phyloP scores from a whole-genome alignment of 2,329 filamentous ascomycete species.

The Trichoderma asperellum region DNA sequence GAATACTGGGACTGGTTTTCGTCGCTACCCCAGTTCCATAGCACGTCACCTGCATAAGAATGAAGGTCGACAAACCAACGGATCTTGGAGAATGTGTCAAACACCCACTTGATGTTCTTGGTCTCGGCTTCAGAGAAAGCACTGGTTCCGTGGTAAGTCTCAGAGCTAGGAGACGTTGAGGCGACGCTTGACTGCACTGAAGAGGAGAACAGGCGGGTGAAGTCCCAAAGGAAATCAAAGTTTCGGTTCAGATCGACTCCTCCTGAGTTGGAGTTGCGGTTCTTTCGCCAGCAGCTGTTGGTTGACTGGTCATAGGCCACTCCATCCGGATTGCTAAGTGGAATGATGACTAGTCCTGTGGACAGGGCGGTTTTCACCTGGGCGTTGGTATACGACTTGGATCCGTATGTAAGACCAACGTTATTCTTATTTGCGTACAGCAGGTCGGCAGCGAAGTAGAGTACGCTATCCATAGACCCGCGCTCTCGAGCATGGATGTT shows the following conservation, averaged over 20 bases:
- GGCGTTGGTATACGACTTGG: constrained; percentile 53
- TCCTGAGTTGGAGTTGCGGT: constrained; percentile 52
- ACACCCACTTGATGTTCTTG: constrained; percentile 56
- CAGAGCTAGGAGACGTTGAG: constrained; percentile 46
- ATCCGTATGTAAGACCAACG: constrained; percentile 56
- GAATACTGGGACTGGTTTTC: constrained; percentile 52
- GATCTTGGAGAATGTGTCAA: constrained; percentile 54
- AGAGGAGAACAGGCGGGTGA: constrained; percentile 47
- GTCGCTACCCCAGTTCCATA: constrained; percentile 63
- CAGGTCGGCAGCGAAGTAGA: constrained; percentile 63
- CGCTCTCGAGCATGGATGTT: constrained; percentile 63
- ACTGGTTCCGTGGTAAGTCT: constrained; percentile 55
- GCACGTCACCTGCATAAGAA: constrained; percentile 54
- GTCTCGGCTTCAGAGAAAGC: constrained; percentile 62
- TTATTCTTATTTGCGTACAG: constrained; percentile 55
- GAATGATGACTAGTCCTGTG: constrained; percentile 57
- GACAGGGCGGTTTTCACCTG: constrained; percentile 57
- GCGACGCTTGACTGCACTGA: constrained; percentile 43
- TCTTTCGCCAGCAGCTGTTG: constrained; percentile 59
- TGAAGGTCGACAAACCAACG: constrained; percentile 64
- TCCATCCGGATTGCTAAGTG: constrained; percentile 59
- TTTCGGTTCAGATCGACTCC: constrained; percentile 61
- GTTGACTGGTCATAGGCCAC: constrained; percentile 55
- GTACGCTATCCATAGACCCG: constrained; percentile 58
- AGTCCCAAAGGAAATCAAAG: constrained; percentile 63